phyloP scores from a whole-genome alignment of 2,329 filamentous ascomycete species.

The Fusarium ambrosium region DNA sequence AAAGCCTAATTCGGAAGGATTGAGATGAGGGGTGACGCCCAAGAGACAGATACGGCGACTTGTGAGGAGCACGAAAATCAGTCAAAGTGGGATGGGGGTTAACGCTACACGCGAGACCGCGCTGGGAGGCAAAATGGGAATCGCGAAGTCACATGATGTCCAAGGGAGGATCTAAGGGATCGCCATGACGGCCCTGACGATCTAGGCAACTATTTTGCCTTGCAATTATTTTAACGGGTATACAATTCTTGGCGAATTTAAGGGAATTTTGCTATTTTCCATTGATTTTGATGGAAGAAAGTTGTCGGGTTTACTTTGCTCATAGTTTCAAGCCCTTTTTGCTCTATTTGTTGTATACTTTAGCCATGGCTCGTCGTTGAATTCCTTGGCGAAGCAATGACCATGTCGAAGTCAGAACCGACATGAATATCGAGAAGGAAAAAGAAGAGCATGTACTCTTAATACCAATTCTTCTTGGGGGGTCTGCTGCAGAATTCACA shows the following conservation, averaged over 20 bases:
- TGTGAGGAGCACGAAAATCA: neutral
- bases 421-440: neutral
- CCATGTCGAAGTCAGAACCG: neutral
- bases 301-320: neutral
- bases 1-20: neutral
- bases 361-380: neutral
- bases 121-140: slow-evolving; percentile 28
- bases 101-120: slow-evolving; percentile 39
- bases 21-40: neutral
- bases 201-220: neutral
- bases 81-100: slow-evolving; percentile 36
- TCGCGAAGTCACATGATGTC: slow-evolving; percentile 53
- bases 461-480: neutral
- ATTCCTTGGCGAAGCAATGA: neutral
- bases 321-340: neutral
- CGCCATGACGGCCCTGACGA: neutral
- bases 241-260: neutral
- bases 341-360: neutral
- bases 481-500: neutral
- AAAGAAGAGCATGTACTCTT: neutral
- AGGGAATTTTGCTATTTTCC: neutral
- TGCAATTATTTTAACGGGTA: neutral
- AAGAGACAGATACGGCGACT: neutral
- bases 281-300: neutral
- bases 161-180: neutral